Evolutionary conservation across 495 filamentous ascomycete species (phyloP).

Genomic region (Hypoxylon trugodes): DNA sequence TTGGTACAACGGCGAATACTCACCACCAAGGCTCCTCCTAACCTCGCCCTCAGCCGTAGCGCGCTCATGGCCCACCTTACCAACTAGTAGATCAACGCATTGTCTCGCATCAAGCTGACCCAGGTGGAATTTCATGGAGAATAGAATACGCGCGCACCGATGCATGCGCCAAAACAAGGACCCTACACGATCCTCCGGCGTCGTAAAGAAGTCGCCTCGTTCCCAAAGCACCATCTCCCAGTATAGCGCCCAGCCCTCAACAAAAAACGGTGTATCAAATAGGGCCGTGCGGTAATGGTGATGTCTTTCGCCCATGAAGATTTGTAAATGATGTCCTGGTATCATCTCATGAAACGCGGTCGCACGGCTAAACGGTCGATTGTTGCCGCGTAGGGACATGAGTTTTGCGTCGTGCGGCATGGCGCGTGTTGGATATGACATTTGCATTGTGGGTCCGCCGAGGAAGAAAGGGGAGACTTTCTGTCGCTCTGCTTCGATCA

Average conservation of each 20-base stretch:
- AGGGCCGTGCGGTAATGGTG: constrained; percentile 53
- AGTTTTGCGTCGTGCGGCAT: constrained; percentile 61
- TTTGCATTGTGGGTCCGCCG: constrained; percentile 56
- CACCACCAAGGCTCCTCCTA: constrained; percentile 55
- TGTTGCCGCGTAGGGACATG: constrained; percentile 64
- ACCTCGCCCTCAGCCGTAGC: constrained; percentile 65
- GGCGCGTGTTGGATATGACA: constrained; percentile 58
- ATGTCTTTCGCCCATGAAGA: constrained; percentile 52
- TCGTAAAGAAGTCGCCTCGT: constrained; percentile 49
- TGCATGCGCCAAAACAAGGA: constrained; percentile 65
- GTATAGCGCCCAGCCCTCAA: constrained; percentile 64
- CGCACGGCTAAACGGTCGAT: constrained; percentile 58
- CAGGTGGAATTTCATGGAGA: constrained; percentile 61
- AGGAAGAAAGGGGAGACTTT: constrained; percentile 63
- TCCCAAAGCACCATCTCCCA: constrained; percentile 62
- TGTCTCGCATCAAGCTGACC: constrained; percentile 54
- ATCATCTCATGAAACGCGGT: constrained; percentile 66
- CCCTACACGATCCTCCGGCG: constrained; percentile 57
- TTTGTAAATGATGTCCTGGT: constrained; percentile 62
- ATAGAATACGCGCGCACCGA: constrained; percentile 61
- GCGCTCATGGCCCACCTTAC: constrained; percentile 60
- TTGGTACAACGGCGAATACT: constrained; percentile 61
- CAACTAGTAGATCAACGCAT: constrained; percentile 58
- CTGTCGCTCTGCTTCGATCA: constrained; percentile 59
- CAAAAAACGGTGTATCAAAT: constrained; percentile 62